Conservation (phyloP, 495 filamentous ascomycete genomes). For the Massariosphaeria phaeospora region DNA sequence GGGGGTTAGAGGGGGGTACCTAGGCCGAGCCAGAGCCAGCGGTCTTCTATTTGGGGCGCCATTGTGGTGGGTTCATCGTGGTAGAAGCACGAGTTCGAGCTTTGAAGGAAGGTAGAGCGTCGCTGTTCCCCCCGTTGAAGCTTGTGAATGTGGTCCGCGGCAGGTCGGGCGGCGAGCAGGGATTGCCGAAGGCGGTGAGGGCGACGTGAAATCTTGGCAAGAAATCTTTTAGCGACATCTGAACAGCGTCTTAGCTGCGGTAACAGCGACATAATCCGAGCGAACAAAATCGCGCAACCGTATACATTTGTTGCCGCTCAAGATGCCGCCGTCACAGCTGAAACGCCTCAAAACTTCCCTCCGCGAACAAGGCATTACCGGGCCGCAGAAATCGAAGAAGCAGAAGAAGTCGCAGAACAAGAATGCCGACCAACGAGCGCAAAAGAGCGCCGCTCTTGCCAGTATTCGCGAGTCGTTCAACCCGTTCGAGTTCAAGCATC, state of each 20-base stretch:
- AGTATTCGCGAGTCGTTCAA: slow-evolving; percentile 93
- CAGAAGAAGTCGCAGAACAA: slow-evolving; percentile 68
- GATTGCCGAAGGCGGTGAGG: slow-evolving; percentile 14
- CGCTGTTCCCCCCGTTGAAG: background rate
- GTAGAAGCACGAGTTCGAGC: background rate
- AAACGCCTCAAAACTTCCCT: slow-evolving; percentile 92
- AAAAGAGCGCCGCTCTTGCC: slow-evolving; percentile 67
- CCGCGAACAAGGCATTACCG: slow-evolving; percentile 77
- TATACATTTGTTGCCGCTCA: background rate
- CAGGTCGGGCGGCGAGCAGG: background rate
- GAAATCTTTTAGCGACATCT: background rate
- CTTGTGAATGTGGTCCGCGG: background rate
- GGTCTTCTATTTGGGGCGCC: slow-evolving; percentile 35
- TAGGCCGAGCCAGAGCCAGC: slow-evolving; percentile 40
- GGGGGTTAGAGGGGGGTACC: slow-evolving; percentile 17
- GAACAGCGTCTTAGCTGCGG: background rate
- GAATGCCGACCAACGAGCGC: slow-evolving; percentile 61
- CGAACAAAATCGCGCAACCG: too few relatives aligned
- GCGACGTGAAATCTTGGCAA: slow-evolving; percentile 17
- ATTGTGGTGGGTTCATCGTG: slow-evolving; percentile 25
- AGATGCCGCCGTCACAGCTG: slow-evolving; percentile 90
- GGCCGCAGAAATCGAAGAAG: slow-evolving; percentile 87
- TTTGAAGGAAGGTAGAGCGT: background rate
- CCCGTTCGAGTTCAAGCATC: slow-evolving; percentile 85
- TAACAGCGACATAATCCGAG: too few relatives aligned